Base-by-base conservation (phyloP, 2,329 filamentous ascomycete genomes). In the Pestalotiopsis sp. region DNA sequence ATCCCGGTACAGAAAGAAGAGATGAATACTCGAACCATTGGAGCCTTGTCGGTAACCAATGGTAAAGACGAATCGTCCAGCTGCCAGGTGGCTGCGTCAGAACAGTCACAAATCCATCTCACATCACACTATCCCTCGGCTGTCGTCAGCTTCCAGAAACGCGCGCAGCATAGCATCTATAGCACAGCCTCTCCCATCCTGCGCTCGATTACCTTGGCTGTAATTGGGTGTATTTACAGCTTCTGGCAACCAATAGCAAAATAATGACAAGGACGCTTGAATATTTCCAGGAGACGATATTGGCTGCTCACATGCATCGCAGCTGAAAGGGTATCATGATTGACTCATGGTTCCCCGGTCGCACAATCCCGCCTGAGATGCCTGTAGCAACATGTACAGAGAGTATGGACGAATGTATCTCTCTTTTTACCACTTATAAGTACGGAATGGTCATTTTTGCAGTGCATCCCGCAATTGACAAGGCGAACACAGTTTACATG, bases 351-450 rank as follows among this genome's bases (percentile, higher is more conserved):
- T 38, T 38, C n/a, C 20, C 14, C 4, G 64, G 45, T 57, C 49
- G 31, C 64, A 65, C 64, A 20, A 58, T 65, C 45, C 45, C 52
- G 38, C 64, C 31, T 36, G 64, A 20, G 27, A 45, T 65, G 31
- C 20, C 49, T 27, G 61, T 20, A 52, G 7, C 45, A 36, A 36
- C 31, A 36, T 36, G 31, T 36, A 36, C 31, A 36, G 31, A 36
- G 31, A 36, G 31, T 9, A 36, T 36, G 31, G 31, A 36, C 7
- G 6, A 36, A 36, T 36, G 31, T 36, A 36, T 36, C 7, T 36
- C 31, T 36, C 7, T 36, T 36, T 36, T 36, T 9, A 36, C 31
- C 31, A 36, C 31, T 9, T 36, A 36, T 9, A 36, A 36, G 31
- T 9, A 36, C 31, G 31, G 31, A 6, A 36, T 36, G 31, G 31